A percentile compares a stretch with the other conserved stretches of the same genome.
phyloP scores from a whole-genome alignment of 2,329 filamentous ascomycete species.

The Orbilia blumenaviensis region DNA sequence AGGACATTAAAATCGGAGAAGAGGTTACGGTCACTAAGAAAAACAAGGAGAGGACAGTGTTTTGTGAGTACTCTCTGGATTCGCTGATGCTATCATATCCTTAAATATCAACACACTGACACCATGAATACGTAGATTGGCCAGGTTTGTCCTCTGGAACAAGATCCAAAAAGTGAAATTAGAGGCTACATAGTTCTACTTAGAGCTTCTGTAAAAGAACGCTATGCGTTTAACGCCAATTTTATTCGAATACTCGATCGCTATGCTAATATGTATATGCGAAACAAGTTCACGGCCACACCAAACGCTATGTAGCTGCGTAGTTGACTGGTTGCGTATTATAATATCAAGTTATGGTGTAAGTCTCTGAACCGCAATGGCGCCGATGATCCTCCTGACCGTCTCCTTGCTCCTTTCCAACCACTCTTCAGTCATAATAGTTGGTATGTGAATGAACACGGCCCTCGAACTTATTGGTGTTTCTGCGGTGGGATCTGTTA shows the following conservation, averaged over 20 bases:
- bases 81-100: too few relatives aligned
- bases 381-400: constrained; percentile 48
- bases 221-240: too few relatives aligned
- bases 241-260: too few relatives aligned
- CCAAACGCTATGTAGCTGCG: too few relatives aligned
- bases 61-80: constrained; percentile 64
- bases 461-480: constrained; percentile 39
- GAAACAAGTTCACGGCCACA: background rate
- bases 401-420: constrained; percentile 33
- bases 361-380: constrained; percentile 43
- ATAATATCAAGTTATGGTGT: background rate
- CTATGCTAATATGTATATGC: background rate
- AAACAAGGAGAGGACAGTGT: constrained; percentile 66
- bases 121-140: constrained; percentile 56
- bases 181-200: background rate
- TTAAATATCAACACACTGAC: background rate
- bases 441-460: constrained; percentile 46
- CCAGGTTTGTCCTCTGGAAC: constrained; percentile 57
- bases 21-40: constrained; percentile 66
- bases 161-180: background rate
- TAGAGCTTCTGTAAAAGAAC: too few relatives aligned
- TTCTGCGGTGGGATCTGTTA: constrained; percentile 13
- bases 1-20: constrained; percentile 68
- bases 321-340: too few relatives aligned
- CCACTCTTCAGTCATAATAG: constrained; percentile 9